Percentiles rank a stretch among this genome's conserved stretches.
Conservation (phyloP, 192 early-diverging fungal species). For the Linnemannia exigua region DNA sequence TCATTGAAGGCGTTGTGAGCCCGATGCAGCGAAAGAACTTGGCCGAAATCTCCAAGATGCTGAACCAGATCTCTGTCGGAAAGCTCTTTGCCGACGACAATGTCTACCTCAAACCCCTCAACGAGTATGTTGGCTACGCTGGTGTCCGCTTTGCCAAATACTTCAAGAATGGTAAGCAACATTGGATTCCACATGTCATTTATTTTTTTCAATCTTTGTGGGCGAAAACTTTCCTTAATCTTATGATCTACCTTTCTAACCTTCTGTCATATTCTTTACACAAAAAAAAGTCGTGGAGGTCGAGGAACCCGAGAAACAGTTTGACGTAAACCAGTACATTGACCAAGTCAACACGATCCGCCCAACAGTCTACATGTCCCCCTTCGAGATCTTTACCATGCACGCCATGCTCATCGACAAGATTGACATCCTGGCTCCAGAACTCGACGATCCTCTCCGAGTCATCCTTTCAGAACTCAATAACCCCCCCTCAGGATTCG, state of each 20-base stretch:
- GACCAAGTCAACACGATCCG: constrained; percentile 86
- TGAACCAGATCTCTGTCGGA: constrained; percentile 96
- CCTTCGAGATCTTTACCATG: constrained; percentile 92
- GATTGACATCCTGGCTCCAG: constrained; percentile 79
- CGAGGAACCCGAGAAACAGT: constrained; percentile 88
- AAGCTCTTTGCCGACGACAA: constrained; percentile 81
- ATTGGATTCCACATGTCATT: too few relatives aligned
- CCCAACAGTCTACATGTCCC: constrained; percentile 90
- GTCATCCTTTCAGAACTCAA: constrained; percentile 80
- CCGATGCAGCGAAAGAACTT: constrained; percentile 97
- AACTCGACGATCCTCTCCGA: constrained; percentile 73
- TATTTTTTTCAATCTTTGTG: too few relatives aligned
- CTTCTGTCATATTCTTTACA: neutral
- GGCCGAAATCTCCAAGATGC: constrained; percentile 93
- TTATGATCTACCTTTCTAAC: constrained; percentile 7
- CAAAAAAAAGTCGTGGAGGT: constrained; percentile 82
- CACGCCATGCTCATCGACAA: constrained; percentile 88
- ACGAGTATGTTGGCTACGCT: constrained; percentile 86
- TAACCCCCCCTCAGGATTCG: constrained; percentile 57
- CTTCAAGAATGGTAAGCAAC: constrained; percentile 79
- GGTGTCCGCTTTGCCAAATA: constrained; percentile 85
- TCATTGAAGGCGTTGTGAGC: constrained; percentile 87
- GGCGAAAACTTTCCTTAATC: too few relatives aligned
- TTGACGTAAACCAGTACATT: constrained; percentile 91
- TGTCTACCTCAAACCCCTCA: constrained; percentile 79